A percentile compares a stretch with the other conserved stretches of the same genome.
phyloP scores from a whole-genome alignment of 306 rosid genomes.

The Cucumis melo region DNA sequence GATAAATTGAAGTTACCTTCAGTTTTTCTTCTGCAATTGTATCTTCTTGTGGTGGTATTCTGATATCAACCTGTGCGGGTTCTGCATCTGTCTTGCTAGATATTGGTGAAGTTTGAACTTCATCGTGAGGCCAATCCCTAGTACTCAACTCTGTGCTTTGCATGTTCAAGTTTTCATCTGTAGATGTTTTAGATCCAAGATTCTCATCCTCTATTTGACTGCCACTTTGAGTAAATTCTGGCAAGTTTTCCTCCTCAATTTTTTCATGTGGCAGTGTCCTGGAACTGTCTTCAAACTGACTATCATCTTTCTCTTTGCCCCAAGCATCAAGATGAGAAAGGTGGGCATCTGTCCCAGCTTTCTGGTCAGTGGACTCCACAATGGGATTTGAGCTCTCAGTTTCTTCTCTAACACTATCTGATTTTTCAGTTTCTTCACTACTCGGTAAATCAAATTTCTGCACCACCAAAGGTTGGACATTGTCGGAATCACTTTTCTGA shows the following conservation, averaged over 20 bases:
- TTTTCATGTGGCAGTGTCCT: conserved; percentile 19
- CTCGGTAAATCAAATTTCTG: conserved; percentile 26
- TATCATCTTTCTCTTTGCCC: conserved; percentile 23
- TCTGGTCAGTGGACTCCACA: conserved; percentile 31
- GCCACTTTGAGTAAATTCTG: conserved; percentile 20
- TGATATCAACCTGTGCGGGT: conserved; percentile 21
- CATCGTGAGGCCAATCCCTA: conserved; percentile 16
- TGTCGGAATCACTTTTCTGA: conserved; percentile 20
- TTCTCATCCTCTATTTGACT: conserved; percentile 24
- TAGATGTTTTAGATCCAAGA: conserved; percentile 16
- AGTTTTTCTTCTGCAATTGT: conserved; percentile 20
- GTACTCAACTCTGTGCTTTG: conserved; percentile 22
- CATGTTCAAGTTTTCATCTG: conserved; percentile 19
- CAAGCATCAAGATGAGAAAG: conserved; percentile 27
- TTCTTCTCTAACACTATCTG: neutral
- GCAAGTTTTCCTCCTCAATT: conserved; percentile 27
- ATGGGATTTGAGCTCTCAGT: conserved; percentile 13
- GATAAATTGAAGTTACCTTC: conserved; percentile 33
- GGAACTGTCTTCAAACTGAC: conserved; percentile 29
- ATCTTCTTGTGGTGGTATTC: conserved; percentile 23
- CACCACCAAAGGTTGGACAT: conserved; percentile 21
- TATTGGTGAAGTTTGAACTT: conserved; percentile 23
- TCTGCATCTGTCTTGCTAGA: conserved; percentile 21
- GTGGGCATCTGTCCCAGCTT: conserved; percentile 23
- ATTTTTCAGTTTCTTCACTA: conserved; percentile 18